phyloP scores from a whole-genome alignment of 2,329 filamentous ascomycete species.

The Neophaeococcomyces mojaviensis region DNA sequence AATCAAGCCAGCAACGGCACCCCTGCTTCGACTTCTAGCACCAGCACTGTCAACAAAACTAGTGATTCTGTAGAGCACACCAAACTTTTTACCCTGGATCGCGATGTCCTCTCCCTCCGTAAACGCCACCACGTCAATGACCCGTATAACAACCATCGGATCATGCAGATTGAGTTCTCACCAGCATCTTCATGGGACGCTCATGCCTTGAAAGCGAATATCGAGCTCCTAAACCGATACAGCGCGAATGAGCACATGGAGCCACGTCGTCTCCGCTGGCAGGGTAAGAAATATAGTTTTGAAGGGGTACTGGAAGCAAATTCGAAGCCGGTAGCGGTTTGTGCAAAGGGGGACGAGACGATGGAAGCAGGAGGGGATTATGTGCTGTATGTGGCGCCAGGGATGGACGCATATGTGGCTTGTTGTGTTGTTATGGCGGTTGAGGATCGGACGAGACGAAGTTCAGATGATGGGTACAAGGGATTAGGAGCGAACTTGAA shows the following conservation, averaged over 20 bases:
- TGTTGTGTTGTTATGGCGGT: conserved; percentile 4
- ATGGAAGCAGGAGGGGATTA: conserved; percentile 2
- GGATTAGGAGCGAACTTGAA: no score
- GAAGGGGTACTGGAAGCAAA: conserved; percentile 7
- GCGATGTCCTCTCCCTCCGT: conserved; percentile 3
- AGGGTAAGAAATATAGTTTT: conserved; percentile 3
- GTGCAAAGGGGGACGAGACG: conserved; percentile 7
- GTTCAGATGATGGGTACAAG: neutral
- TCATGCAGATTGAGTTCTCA: conserved; percentile 7
- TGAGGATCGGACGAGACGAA: conserved; percentile 3
- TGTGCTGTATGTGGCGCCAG: conserved; percentile 3
- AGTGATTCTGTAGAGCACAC: neutral
- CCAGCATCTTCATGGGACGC: neutral
- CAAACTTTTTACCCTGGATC: conserved; percentile 1
- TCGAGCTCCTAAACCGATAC: conserved; percentile 3
- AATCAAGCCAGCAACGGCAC: neutral
- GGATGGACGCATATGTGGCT: conserved; percentile 2
- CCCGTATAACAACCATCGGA: conserved; percentile 1
- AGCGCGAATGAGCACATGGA: neutral
- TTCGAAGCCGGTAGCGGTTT: conserved; percentile 5
- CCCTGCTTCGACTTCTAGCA: neutral
- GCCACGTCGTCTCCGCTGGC: conserved; percentile 1
- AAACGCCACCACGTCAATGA: conserved; percentile 6
- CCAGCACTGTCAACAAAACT: neutral
- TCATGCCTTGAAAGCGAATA: neutral